These are phyloP conservation scores for Rhipidocladum racemiflorum DNA, from an alignment of 176 grass and related monocot species.

Conservation along the genomic window DNA sequence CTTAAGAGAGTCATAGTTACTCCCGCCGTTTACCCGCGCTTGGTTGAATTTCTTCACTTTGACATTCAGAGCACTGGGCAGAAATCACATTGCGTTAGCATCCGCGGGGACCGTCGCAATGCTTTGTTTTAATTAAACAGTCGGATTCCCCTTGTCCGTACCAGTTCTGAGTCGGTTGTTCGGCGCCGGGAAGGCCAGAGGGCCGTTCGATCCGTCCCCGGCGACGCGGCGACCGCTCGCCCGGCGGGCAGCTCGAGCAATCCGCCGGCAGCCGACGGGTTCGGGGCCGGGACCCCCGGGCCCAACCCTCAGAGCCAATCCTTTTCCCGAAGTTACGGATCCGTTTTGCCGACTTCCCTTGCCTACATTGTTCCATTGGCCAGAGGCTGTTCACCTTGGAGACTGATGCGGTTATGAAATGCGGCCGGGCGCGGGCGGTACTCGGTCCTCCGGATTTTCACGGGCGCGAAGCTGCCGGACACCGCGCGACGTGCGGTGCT, in stretches of 20 bases:
- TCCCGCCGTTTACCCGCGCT: constrained; percentile 64
- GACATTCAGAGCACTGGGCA: constrained; percentile 78
- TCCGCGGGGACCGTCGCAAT: constrained; percentile 29
- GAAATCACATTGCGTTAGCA: constrained; percentile 40
- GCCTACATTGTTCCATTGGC: constrained; percentile 81
- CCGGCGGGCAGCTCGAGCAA: constrained; percentile 41
- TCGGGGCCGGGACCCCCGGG: constrained; percentile 57
- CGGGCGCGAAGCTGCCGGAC: no score
- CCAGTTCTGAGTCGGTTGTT: no score
- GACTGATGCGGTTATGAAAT: no score
- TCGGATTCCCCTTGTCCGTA: constrained; percentile 29
- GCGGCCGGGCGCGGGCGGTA: no score
- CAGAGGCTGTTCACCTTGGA: constrained; percentile 71
- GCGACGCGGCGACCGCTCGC: no score
- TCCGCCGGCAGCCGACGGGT: constrained; percentile 29
- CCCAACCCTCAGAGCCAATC: neutral
- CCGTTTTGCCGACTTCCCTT: constrained; percentile 77
- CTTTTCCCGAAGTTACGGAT: constrained; percentile 57
- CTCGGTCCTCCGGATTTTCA: no score
- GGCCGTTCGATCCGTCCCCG: no score
- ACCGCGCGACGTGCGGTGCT: constrained; percentile 59
- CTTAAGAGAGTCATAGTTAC: constrained; percentile 94
- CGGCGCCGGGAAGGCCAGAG: no score
- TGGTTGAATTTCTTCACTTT: constrained; percentile 89
- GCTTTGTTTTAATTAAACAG: constrained; percentile 75